A percentile compares a stretch with the other conserved stretches of the same genome.
Conservation (phyloP, 169 alveolate genomes). For the Eimeria brunetti region DNA sequence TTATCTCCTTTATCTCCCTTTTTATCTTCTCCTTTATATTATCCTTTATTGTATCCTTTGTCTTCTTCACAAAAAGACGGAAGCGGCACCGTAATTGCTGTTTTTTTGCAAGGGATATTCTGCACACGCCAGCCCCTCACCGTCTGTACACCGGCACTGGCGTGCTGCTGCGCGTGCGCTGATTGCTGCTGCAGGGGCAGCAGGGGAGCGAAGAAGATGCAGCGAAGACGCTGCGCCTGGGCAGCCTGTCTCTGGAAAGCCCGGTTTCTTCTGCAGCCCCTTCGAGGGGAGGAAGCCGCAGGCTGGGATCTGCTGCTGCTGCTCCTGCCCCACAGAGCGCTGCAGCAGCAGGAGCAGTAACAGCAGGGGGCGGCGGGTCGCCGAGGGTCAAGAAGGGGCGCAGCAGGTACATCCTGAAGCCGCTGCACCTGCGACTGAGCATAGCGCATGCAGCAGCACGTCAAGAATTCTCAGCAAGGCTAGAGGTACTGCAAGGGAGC, state of each 20-base stretch:
- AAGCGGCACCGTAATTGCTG: no score
- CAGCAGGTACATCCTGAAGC: constrained; percentile 82
- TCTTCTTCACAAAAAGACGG: no score
- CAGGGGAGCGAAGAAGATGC: background rate
- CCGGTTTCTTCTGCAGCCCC: constrained; percentile 3
- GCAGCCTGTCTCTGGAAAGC: background rate
- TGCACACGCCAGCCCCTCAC: background rate
- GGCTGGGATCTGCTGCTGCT: constrained; percentile 7
- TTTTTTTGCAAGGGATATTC: no score
- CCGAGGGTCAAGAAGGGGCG: constrained; percentile 14
- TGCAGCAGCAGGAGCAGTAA: background rate
- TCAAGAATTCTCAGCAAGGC: constrained; percentile 84
- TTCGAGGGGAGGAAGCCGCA: background rate
- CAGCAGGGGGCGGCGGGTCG: background rate
- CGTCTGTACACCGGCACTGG: background rate
- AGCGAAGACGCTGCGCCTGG: background rate
- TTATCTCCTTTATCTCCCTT: no score
- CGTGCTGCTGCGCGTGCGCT: background rate
- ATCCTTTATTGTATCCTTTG: no score
- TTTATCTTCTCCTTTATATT: no score
- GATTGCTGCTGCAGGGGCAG: background rate
- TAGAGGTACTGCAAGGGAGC: constrained; percentile 84
- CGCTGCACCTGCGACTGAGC: constrained; percentile 79
- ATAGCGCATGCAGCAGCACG: constrained; percentile 82
- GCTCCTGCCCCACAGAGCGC: background rate